These are phyloP conservation scores for Thermomyces lanuginosus DNA, from an alignment of 2,329 filamentous ascomycete species.

Conservation along the genomic window DNA sequence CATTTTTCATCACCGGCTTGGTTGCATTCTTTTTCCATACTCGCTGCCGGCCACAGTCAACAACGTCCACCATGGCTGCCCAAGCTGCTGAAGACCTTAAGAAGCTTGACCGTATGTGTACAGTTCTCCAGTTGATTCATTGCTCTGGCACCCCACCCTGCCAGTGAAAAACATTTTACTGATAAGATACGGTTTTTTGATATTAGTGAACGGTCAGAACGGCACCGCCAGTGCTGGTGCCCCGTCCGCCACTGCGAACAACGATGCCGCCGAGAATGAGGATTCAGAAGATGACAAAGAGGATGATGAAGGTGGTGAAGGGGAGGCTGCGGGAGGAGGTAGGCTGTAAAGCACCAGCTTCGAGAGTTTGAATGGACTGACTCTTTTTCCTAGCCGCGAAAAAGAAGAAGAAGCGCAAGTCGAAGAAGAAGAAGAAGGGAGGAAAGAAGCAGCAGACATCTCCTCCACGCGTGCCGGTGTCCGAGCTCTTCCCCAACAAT, in stretches of 20 bases:
- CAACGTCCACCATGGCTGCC: slow-evolving; percentile 29
- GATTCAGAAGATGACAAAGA: slow-evolving; percentile 41
- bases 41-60: too few relatives aligned
- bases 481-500: slow-evolving; percentile 55
- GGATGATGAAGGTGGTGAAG: slow-evolving; percentile 27
- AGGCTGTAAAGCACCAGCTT: slow-evolving; percentile 6
- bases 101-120: slow-evolving; percentile 23
- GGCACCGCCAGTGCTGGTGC: slow-evolving; percentile 18
- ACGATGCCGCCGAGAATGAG: slow-evolving; percentile 35
- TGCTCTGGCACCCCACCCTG: slow-evolving; percentile 1
- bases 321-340: slow-evolving; percentile 24
- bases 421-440: slow-evolving; percentile 49
- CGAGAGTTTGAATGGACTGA: background rate
- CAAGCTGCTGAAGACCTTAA: slow-evolving; percentile 25
- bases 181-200: slow-evolving; percentile 8
- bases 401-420: slow-evolving; percentile 77
- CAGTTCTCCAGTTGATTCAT: slow-evolving; percentile 1
- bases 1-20: too few relatives aligned
- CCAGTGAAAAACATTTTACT: slow-evolving; percentile 8
- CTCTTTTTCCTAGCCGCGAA: slow-evolving; percentile 13
- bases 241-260: too few relatives aligned
- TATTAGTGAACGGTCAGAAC: slow-evolving; percentile 25
- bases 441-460: slow-evolving; percentile 54
- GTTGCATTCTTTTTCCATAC: too few relatives aligned
- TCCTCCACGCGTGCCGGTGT: slow-evolving; percentile 57